Evolutionary conservation across 805 yeast genomes (phyloP), one percentile per base, ranked within the genome.

Genomic region (Zygoascus biomembranicola): DNA sequence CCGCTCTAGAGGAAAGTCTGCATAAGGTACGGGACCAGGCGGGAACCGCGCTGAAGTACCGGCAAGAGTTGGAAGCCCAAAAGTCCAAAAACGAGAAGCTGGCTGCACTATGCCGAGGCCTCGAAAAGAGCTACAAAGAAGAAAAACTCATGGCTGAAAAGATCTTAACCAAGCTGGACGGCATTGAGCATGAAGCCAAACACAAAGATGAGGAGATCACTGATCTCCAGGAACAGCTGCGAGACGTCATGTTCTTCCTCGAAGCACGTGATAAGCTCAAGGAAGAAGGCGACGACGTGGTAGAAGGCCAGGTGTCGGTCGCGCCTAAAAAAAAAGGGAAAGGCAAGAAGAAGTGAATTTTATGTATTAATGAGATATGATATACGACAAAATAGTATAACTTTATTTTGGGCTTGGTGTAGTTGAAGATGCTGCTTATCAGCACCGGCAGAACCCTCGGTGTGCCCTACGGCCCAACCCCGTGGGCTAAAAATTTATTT

Each of bases 231-330:
- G 72, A 70, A 13, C 70, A 68, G 53, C 43, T 55, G 53, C 78
- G 75, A 31, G 96, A 89, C 65, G 66, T 89, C 51, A 87, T 90
- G 96, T 85, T 87, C 57, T 87, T 74, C 62, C 68, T 89, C 42
- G 92, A 85, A 55, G 76, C 86, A 0, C 86, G 80, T 63, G 85
- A 82, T 53, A 86, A 84, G 68, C 78, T 88, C 61, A 79, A 81
- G 61, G 79, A 81, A 62, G 86, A 87, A 20, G 77, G 82, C 2
- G 85, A 84, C 11, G 92, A 84, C 37, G 84, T 85, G 14, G 80
- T 73, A 59, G 84, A 88, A 57, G 96, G 96, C 0, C 78, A 61
- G 9, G 54, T 61, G 2, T 54, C 57, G 14, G 57, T 60, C 37
- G 50, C 47, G 2, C 9, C 44, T 11, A 49, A 37, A 32, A 49